Base-by-base conservation (phyloP, 2,329 filamentous ascomycete genomes). In the Epichloe sibirici region DNA sequence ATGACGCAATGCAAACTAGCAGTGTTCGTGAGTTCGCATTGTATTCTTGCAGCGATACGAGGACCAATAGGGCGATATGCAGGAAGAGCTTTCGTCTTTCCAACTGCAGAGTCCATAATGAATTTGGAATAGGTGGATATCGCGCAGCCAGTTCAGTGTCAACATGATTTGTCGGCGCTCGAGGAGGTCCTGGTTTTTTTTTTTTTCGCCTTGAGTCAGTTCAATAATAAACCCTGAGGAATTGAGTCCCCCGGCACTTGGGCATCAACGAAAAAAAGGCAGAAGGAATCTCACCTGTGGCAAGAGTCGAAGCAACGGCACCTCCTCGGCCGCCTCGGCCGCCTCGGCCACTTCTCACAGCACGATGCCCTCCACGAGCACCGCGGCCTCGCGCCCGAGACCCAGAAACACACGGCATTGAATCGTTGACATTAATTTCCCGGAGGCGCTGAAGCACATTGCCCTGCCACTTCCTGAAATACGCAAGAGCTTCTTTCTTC, bases 401-500 rank as follows among this genome's bases (percentile, higher is more conserved):
- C 56, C 62, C 61, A 58, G 59, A 48, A 56, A 48, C 37, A 25
- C 55, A 15, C 51, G 51, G 51, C 34, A 57, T 54, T 55, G 60
- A 58, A 53, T 77, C 74, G 50, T 71, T 74, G 56, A 79, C 73
- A 43, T 77, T 75, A 17, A 90, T 76, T 38, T 93, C 85, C 17
- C 82, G 79, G 25, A 95, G 72, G 13, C 90, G 79, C 53, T 80
- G 76, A 42, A 88, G 71, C 9, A 95, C 79, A 12, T 74, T 73
- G 5, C 81, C 75, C 60, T 88, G 80, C 91, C 91, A 97, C 57
- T 88, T 85, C 53, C 86, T 82, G 63, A 91, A 95, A 63, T 85
- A 82, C 6, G 75, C 70, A 5, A 94, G 65, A 2, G 83, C 77
- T 51, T 85, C 82, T 56, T 78, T 81, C 70, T 83, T 90, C 60